Conservation (phyloP, 2,329 filamentous ascomycete genomes). For the Trichoderma koningii region DNA sequence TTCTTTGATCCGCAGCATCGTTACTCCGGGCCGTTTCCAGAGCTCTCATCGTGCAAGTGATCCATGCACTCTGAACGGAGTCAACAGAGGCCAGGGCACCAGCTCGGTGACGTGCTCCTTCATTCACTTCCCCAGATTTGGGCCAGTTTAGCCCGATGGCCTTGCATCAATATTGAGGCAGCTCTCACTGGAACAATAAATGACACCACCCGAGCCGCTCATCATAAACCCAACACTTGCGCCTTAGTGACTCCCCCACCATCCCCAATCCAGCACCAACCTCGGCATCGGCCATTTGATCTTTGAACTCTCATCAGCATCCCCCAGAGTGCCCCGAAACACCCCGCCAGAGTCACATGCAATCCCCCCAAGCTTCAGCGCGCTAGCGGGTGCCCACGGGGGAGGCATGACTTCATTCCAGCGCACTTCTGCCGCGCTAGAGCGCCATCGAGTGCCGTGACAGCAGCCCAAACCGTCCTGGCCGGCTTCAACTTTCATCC, state of each 20-base stretch:
- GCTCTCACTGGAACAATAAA: background rate
- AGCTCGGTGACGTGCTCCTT: background rate
- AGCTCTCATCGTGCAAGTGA: too few relatives aligned
- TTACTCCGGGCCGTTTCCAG: conserved; percentile 9
- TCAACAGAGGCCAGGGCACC: too few relatives aligned
- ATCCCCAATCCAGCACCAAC: conserved; percentile 6
- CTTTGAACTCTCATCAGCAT: background rate
- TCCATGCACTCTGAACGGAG: too few relatives aligned
- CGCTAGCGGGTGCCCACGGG: conserved; percentile 13
- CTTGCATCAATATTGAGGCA: background rate
- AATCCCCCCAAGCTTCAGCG: conserved; percentile 24
- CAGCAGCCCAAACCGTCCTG: background rate
- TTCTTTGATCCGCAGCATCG: conserved; percentile 7
- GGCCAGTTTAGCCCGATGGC: background rate
- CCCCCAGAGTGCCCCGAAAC: background rate
- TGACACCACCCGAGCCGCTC: background rate
- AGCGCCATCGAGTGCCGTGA: conserved; percentile 17
- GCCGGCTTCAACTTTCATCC: conserved; percentile 8
- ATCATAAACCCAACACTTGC: background rate
- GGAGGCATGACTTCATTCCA: conserved; percentile 34
- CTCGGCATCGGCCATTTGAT: background rate
- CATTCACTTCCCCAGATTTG: background rate
- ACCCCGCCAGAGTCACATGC: conserved; percentile 36
- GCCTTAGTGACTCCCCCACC: background rate
- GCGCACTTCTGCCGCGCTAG: conserved; percentile 19